Evolutionary conservation across 164 flowering plant genomes (phyloP), one percentile per base, ranked within the genome.

Genomic region (Piper betle): DNA sequence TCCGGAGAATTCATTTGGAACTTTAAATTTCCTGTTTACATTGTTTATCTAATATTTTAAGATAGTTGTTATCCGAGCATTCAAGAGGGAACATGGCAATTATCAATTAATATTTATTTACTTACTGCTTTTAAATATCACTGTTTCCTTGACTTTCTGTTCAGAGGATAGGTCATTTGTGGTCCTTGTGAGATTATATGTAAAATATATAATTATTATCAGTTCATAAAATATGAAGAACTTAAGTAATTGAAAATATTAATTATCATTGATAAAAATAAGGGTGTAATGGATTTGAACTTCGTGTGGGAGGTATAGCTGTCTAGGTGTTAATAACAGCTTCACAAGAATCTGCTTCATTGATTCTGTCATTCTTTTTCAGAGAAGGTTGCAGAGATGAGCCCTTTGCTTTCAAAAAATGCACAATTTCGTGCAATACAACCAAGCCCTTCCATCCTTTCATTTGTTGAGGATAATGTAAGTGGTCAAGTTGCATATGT

Each of bases 381-480:
- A 53, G 77, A 72, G 77, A 78, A 80, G 71, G 69, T 78, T 62
- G 37, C 8, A 17, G 81, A 78, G 68, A 60, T 78, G 68, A 59
- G 73, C 52, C 68, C 46, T 66, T 78, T 79, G 64, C 57, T 85
- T 60, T 90, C 99, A 55, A 71, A 55, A 71, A 90, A 93, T 82
- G 99, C 97, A n/a, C 86, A 85, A 67, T 93, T 93, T 66, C 94
- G 97, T 70, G 97, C 96, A 58, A 93, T 93, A 73, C 76, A 81
- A 58, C 97, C 99, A 39, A 88, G 84, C 66, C 78, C 84, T 18
- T 85, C 90, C 17, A 84, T 93, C 68, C 85, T 90, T 64, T 69
- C 87, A 33, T 88, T 76, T 75, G 99, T 93, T 57, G 91, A 93
- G 78, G 91, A 87, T 66, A 93, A 90, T 78, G 99, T 93, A 86